A percentile compares a stretch with the other conserved stretches of the same genome.
These are phyloP conservation scores for Lasiodiplodia citricola DNA, from an alignment of 2,329 filamentous ascomycete genomes.

Conservation along the genomic window DNA sequence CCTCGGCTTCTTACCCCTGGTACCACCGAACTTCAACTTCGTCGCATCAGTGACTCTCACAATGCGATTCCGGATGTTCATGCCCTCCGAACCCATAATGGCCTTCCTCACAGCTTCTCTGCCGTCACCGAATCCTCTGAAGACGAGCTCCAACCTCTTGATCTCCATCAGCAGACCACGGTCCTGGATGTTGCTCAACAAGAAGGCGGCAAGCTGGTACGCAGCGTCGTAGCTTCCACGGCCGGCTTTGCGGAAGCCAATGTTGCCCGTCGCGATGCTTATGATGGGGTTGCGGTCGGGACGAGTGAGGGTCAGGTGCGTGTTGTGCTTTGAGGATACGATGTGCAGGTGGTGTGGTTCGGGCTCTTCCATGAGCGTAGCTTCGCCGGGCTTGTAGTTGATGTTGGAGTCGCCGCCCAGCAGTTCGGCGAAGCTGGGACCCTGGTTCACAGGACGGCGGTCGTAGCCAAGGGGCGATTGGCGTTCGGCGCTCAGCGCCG, in stretches of 20 bases:
- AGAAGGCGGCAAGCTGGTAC: slow-evolving; percentile 85
- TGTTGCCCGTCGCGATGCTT: slow-evolving; percentile 80
- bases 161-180: slow-evolving; percentile 79
- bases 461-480: not conserved
- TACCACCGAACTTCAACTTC: slow-evolving; percentile 93
- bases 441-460: too few relatives aligned
- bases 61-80: slow-evolving; percentile 74
- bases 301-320: slow-evolving; percentile 86
- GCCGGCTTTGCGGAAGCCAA: slow-evolving; percentile 86
- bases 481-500: not conserved
- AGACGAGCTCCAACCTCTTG: slow-evolving; percentile 74
- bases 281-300: slow-evolving; percentile 81
- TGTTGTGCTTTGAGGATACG: slow-evolving; percentile 90
- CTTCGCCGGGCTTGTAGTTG: slow-evolving; percentile 6
- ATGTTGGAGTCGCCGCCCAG: not conserved
- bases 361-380: slow-evolving; percentile 2
- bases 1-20: slow-evolving; percentile 81
- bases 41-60: slow-evolving; percentile 83
- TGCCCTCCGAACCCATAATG: slow-evolving; percentile 83
- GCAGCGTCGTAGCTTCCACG: slow-evolving; percentile 87
- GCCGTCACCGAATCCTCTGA: slow-evolving; percentile 85
- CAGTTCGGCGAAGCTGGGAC: not conserved
- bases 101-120: slow-evolving; percentile 91
- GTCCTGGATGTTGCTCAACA: slow-evolving; percentile 84
- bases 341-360: slow-evolving; percentile 87